Conservation (phyloP, 1,284 basidiomycete genomes). For the Lentinula novae-zelandiae region DNA sequence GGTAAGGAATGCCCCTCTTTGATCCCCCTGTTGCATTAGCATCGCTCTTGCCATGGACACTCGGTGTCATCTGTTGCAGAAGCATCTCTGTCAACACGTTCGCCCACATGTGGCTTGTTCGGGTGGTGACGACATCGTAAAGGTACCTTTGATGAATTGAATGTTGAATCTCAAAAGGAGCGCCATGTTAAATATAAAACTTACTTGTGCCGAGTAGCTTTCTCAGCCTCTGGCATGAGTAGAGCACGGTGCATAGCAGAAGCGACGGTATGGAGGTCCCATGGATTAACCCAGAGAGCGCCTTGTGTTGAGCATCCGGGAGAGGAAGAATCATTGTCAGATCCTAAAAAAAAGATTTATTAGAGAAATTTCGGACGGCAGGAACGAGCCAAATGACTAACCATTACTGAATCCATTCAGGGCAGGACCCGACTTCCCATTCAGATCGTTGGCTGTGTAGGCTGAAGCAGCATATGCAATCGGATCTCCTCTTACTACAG, state of each 20-base stretch:
- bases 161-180: not conserved
- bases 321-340: constrained; percentile 15
- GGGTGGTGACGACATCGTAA: constrained; percentile 86
- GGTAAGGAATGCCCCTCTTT: constrained; percentile 83
- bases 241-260: constrained; percentile 92
- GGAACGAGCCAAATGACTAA: not conserved
- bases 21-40: constrained; percentile 45
- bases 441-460: not conserved
- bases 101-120: constrained; percentile 97
- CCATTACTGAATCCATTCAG: not conserved
- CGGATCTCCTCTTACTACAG: constrained; percentile 1
- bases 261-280: constrained; percentile 90
- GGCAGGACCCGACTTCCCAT: not conserved
- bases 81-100: constrained; percentile 87
- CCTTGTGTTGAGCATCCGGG: constrained; percentile 29
- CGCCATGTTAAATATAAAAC: not conserved
- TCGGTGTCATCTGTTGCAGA: constrained; percentile 61
- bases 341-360: not conserved
- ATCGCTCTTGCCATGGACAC: not conserved
- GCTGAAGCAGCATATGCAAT: not conserved
- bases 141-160: constrained; percentile 36
- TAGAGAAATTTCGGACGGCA: not conserved
- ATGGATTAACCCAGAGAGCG: constrained; percentile 83
- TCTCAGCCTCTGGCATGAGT: constrained; percentile 78
- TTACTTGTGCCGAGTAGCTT: constrained; percentile 67